These are phyloP conservation scores for Fusarium floridanum DNA, from an alignment of 2,329 filamentous ascomycete genomes.

Conservation along the genomic window DNA sequence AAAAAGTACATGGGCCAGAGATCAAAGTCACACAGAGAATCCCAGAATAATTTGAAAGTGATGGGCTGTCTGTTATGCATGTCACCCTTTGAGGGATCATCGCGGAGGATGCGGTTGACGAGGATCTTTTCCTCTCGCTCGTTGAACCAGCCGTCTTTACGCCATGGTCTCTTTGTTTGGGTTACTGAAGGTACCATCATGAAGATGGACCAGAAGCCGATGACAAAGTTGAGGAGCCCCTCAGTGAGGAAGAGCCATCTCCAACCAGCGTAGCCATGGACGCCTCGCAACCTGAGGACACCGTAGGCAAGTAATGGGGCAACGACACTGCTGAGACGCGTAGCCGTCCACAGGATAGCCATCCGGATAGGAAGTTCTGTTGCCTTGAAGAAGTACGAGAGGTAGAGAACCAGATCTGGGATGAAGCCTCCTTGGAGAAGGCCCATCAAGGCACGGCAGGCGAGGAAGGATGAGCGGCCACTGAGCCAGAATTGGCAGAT, in stretches of 20 bases:
- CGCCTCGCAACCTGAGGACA: neutral
- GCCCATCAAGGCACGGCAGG: slow-evolving; percentile 5
- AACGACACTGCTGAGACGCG: neutral
- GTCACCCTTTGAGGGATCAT: slow-evolving; percentile 67
- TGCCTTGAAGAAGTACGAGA: slow-evolving; percentile 71
- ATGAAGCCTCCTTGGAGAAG: slow-evolving; percentile 30
- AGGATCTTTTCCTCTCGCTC: slow-evolving; percentile 62
- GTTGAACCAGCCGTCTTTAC: neutral
- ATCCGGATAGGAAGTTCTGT: neutral
- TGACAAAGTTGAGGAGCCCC: neutral
- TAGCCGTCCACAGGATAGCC: neutral
- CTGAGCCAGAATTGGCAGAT: slow-evolving; percentile 49
- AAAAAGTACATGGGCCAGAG: neutral
- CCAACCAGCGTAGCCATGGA: neutral
- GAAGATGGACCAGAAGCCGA: neutral
- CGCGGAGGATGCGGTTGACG: slow-evolving; percentile 66
- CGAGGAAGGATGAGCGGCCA: slow-evolving; percentile 38
- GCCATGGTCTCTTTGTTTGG: neutral
- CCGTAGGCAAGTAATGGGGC: neutral
- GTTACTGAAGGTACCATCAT: neutral
- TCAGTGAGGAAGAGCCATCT: neutral
- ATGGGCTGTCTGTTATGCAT: slow-evolving; percentile 69
- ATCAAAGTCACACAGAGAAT: neutral
- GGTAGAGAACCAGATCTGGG: slow-evolving; percentile 64
- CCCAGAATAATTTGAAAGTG: slow-evolving; percentile 59